These are phyloP conservation scores for Cercospora zeina DNA, from an alignment of 2,329 filamentous ascomycete species.

Conservation along the genomic window DNA sequence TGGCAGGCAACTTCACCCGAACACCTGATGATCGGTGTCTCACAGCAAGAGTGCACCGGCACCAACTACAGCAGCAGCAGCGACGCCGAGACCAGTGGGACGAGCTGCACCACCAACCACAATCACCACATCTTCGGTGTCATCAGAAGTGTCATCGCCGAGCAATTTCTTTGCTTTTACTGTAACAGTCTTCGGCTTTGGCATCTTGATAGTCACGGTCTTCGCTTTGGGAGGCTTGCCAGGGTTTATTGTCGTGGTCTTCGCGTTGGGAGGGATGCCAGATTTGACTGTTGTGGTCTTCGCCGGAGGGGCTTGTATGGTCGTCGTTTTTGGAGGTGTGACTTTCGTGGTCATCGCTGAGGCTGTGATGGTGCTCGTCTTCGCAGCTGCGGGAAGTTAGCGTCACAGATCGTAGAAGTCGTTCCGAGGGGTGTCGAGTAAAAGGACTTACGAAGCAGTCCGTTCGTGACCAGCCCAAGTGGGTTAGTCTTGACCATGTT, in stretches of 20 bases:
- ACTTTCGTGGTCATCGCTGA: background rate
- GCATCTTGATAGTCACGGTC: background rate
- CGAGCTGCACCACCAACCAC: background rate
- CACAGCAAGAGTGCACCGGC: background rate
- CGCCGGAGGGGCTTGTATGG: background rate
- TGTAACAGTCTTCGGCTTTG: background rate
- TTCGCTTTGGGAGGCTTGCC: background rate
- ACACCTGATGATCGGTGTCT: background rate
- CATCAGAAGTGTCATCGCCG: background rate
- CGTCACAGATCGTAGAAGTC: no score
- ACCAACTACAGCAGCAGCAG: conserved; percentile 2
- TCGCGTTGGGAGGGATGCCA: background rate
- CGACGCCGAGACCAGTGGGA: background rate
- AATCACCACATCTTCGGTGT: background rate
- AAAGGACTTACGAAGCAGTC: conserved; percentile 1
- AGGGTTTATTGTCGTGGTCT: background rate
- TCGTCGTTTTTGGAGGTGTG: background rate
- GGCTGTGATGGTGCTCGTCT: background rate
- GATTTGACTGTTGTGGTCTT: background rate
- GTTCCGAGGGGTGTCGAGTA: background rate
- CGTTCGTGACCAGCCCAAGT: conserved; percentile 5
- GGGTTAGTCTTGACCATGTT: background rate
- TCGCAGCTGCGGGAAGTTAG: background rate
- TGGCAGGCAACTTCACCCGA: background rate
- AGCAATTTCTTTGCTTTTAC: background rate